Percentiles rank a stretch among this genome's conserved stretches.
Conservation (phyloP, 306 rosid species). For the Quillaja saponaria region DNA sequence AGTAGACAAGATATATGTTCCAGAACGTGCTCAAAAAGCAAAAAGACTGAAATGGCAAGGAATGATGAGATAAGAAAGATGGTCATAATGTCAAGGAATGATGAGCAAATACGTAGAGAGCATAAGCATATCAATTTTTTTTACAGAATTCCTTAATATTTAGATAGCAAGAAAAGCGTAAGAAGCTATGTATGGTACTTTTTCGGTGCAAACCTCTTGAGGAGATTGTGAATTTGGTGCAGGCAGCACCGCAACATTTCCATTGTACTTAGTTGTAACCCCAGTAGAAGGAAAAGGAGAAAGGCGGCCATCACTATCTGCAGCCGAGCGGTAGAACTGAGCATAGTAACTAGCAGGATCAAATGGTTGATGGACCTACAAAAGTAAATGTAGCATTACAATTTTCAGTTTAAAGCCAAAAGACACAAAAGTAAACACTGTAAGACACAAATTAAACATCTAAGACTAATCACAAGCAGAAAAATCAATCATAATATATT, state of each 20-base stretch:
- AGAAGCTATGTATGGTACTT: background rate
- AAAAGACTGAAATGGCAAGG: no score
- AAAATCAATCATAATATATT: conserved; percentile 3
- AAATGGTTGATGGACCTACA: conserved; percentile 75
- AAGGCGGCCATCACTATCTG: conserved; percentile 78
- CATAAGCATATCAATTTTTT: no score
- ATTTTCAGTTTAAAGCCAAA: conserved; percentile 20
- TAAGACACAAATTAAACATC: conserved; percentile 23
- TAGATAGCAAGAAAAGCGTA: no score
- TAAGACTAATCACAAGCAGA: background rate
- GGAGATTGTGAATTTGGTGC: conserved; percentile 69
- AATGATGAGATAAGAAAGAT: no score
- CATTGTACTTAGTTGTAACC: conserved; percentile 69
- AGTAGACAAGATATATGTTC: no score
- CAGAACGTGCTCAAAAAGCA: no score
- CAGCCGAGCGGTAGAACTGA: conserved; percentile 80
- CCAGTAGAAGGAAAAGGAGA: conserved; percentile 83
- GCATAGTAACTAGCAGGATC: conserved; percentile 85
- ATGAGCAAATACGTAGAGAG: no score
- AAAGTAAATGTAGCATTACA: conserved; percentile 31
- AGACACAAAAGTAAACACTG: conserved; percentile 14
- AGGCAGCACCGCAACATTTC: conserved; percentile 69
- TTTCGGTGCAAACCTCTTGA: conserved; percentile 69
- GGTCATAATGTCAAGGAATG: no score
- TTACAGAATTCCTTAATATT: no score